Evolutionary conservation across 495 filamentous ascomycete species (phyloP).

Genomic region (Penicillium chermesinum): DNA sequence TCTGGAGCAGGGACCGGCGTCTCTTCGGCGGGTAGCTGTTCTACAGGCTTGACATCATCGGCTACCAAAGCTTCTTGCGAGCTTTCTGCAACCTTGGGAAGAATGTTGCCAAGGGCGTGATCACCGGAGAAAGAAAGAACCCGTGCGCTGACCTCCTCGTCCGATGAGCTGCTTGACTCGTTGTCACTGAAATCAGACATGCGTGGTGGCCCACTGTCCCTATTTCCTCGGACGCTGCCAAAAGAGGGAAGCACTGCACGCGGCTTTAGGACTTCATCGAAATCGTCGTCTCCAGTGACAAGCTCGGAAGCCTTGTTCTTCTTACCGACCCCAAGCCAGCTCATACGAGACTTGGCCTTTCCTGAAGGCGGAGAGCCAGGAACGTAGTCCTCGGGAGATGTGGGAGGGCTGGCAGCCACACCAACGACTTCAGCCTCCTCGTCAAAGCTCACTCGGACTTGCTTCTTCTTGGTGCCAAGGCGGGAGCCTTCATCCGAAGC

Average conservation of each 20-base stretch:
- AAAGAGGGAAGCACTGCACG: slow-evolving; percentile 76
- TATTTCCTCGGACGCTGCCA: slow-evolving; percentile 62
- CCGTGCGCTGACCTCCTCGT: slow-evolving; percentile 19
- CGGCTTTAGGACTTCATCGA: slow-evolving; percentile 65
- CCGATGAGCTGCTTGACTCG: slow-evolving; percentile 34
- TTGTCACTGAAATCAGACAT: slow-evolving; percentile 33
- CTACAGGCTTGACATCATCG: slow-evolving; percentile 8
- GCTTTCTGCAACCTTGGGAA: slow-evolving; percentile 31
- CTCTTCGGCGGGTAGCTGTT: slow-evolving; percentile 13
- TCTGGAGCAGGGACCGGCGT: neutral
- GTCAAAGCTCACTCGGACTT: slow-evolving; percentile 80
- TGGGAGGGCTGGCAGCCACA: slow-evolving; percentile 49
- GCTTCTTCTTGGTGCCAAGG: slow-evolving; percentile 55
- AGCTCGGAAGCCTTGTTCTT: slow-evolving; percentile 36
- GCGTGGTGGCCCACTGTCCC: slow-evolving; percentile 22
- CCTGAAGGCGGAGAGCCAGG: slow-evolving; percentile 46
- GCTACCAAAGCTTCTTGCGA: slow-evolving; percentile 2
- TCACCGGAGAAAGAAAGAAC: slow-evolving; percentile 53
- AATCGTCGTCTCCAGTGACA: slow-evolving; percentile 45
- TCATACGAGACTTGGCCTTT: slow-evolving; percentile 40
- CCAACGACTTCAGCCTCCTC: slow-evolving; percentile 62
- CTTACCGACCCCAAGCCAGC: slow-evolving; percentile 53
- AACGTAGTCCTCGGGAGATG: slow-evolving; percentile 44
- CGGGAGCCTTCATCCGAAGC: slow-evolving; percentile 55
- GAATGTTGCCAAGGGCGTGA: slow-evolving; percentile 54